A percentile compares a stretch with the other conserved stretches of the same genome.
phyloP scores from a whole-genome alignment of 129 eudicot genomes.

The Glebionis coronaria region DNA sequence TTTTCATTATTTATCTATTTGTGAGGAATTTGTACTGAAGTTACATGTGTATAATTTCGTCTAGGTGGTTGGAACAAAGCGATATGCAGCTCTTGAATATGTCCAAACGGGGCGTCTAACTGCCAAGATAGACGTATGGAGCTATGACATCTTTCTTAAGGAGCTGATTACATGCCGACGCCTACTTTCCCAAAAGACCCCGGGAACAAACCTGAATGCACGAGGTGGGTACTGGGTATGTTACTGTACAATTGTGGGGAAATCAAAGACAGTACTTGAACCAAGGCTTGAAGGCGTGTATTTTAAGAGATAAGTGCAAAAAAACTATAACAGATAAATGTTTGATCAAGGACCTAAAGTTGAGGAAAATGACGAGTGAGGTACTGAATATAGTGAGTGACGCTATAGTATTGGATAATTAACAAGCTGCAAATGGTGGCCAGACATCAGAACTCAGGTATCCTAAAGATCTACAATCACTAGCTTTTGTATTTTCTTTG shows the following conservation, averaged over 20 bases:
- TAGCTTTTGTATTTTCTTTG: neutral
- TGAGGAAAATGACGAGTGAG: slow-evolving; percentile 65
- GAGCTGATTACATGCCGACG: slow-evolving; percentile 69
- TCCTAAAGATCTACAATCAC: neutral
- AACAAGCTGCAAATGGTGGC: neutral
- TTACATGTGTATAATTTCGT: too few species aligned
- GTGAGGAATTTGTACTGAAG: too few species aligned
- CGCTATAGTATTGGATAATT: slow-evolving; percentile 23
- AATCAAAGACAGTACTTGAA: slow-evolving; percentile 44
- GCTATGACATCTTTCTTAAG: too few species aligned
- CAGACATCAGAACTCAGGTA: neutral
- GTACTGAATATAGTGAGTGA: slow-evolving; percentile 49
- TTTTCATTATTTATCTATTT: too few species aligned
- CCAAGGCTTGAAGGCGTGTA: slow-evolving; percentile 44
- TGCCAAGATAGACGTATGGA: too few species aligned
- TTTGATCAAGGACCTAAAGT: slow-evolving; percentile 40
- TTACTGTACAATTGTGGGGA: slow-evolving; percentile 41
- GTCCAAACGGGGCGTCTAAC: too few species aligned
- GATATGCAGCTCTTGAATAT: too few species aligned
- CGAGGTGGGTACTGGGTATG: too few species aligned
- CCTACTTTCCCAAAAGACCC: slow-evolving; percentile 45
- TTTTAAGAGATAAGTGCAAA: slow-evolving; percentile 39
- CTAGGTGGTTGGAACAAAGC: too few species aligned
- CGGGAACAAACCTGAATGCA: slow-evolving; percentile 41
- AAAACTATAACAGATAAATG: slow-evolving; percentile 44